Percentiles rank a stretch among this genome's conserved stretches.
Evolutionary conservation across 2,329 filamentous ascomycete species (phyloP).

Genomic region (Pseudogymnoascus destructans): DNA sequence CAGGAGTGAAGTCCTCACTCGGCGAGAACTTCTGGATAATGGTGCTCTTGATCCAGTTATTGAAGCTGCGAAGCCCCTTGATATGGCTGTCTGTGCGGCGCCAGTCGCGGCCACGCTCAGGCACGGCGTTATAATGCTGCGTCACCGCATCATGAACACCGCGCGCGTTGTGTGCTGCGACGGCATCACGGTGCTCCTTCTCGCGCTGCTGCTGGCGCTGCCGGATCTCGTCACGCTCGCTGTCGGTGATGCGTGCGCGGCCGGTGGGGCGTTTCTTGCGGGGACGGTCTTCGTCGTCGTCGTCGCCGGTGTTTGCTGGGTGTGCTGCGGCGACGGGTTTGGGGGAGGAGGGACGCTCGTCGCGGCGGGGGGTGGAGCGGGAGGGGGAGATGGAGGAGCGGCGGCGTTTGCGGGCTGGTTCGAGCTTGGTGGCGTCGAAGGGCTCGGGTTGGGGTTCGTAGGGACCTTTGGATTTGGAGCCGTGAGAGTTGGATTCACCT

Average conservation of each 20-base stretch:
- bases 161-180: constrained; percentile 26
- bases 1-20: constrained; percentile 57
- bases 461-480: constrained; percentile 16
- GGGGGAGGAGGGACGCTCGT: constrained; percentile 22
- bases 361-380: constrained; percentile 15
- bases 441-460: constrained; percentile 28
- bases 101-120: constrained; percentile 88
- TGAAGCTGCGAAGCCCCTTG: constrained; percentile 85
- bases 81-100: constrained; percentile 87
- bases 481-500: neutral
- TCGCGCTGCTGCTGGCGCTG: constrained; percentile 44
- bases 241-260: constrained; percentile 51
- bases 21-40: constrained; percentile 94
- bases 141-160: constrained; percentile 75
- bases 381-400: constrained; percentile 16
- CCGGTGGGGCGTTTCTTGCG: constrained; percentile 59
- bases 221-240: constrained; percentile 55
- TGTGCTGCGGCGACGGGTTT: constrained; percentile 30
- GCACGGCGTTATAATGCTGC: constrained; percentile 92
- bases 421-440: constrained; percentile 31
- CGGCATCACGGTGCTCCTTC: constrained; percentile 32
- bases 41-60: constrained; percentile 98
- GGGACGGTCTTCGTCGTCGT: constrained; percentile 31
- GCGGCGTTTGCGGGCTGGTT: constrained; percentile 28
- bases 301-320: constrained; percentile 14